phyloP scores from a whole-genome alignment of 2,329 filamentous ascomycete species.

The Ilyonectria mors-panacis region DNA sequence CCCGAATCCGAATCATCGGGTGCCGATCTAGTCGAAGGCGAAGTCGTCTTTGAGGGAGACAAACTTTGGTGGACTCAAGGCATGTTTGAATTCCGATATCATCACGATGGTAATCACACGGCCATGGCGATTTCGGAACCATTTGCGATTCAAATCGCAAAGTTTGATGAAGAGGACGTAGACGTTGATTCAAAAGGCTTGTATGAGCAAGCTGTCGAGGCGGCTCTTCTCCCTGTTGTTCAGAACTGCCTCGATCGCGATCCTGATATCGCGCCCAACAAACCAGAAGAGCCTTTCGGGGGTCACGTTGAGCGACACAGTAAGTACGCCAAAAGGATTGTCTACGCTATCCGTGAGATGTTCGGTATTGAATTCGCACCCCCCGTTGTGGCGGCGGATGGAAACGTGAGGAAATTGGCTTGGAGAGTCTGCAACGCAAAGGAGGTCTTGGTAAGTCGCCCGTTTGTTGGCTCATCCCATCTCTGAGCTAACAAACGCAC shows the following conservation, averaged over 20 bases:
- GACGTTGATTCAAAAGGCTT: constrained; percentile 71
- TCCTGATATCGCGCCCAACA: constrained; percentile 88
- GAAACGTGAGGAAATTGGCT: constrained; percentile 89
- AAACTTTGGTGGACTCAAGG: constrained; percentile 98
- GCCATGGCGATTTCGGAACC: constrained; percentile 95
- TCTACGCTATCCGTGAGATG: constrained; percentile 96
- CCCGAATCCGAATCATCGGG: constrained; percentile 66
- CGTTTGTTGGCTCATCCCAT: background rate
- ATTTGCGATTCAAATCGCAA: constrained; percentile 89
- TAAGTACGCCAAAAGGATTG: constrained; percentile 90
- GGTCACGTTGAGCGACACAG: constrained; percentile 86
- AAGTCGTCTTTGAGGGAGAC: constrained; percentile 90
- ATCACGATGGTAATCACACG: constrained; percentile 92
- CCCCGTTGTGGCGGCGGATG: constrained; percentile 92
- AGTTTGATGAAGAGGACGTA: constrained; percentile 83
- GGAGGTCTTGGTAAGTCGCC: constrained; percentile 83
- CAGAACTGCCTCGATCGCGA: constrained; percentile 95
- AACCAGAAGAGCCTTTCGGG: constrained; percentile 86
- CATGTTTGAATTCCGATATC: constrained; percentile 96
- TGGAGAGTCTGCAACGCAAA: constrained; percentile 98
- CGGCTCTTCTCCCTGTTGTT: constrained; percentile 84
- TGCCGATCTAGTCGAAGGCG: constrained; percentile 78
- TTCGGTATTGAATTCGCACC: constrained; percentile 97
- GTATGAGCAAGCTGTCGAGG: constrained; percentile 80
- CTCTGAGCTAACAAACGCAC: constrained; percentile 32